A percentile compares a stretch with the other conserved stretches of the same genome.
phyloP scores from a whole-genome alignment of 306 rosid genomes.

The Mimosa pudica region DNA sequence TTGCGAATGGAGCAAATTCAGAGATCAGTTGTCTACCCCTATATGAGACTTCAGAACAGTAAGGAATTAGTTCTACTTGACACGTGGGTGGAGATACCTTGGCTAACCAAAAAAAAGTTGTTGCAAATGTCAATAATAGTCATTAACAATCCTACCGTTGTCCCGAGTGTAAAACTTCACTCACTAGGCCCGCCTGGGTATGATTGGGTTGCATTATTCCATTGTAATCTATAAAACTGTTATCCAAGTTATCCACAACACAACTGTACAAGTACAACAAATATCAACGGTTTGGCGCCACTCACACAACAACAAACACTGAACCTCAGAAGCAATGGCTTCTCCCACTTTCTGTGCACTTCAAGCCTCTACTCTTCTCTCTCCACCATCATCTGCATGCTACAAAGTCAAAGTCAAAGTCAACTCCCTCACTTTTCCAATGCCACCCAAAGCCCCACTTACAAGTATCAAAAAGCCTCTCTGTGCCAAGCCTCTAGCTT shows the following conservation, averaged over 20 bases:
- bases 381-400: constrained; percentile 6
- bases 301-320: constrained; percentile 11
- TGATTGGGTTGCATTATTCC: neutral
- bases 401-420: constrained; percentile 28
- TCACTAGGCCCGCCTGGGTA: too few species aligned
- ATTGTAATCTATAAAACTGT: neutral
- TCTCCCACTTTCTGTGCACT: constrained; percentile 34
- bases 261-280: neutral
- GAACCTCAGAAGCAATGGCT: constrained; percentile 38
- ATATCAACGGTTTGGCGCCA: constrained; percentile 23
- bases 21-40: too few species aligned
- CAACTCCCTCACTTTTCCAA: constrained; percentile 19
- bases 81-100: too few species aligned
- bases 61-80: too few species aligned
- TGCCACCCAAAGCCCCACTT: constrained; percentile 18
- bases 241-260: constrained; percentile 42
- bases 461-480: constrained; percentile 40
- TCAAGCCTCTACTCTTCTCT: constrained; percentile 41
- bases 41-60: too few species aligned
- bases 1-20: too few species aligned
- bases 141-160: too few species aligned
- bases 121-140: too few species aligned
- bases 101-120: too few species aligned
- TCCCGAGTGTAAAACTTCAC: too few species aligned
- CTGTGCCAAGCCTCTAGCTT: constrained; percentile 40